Base-by-base conservation (phyloP, 2,329 filamentous ascomycete genomes). In the Escovopsis sp. region DNA sequence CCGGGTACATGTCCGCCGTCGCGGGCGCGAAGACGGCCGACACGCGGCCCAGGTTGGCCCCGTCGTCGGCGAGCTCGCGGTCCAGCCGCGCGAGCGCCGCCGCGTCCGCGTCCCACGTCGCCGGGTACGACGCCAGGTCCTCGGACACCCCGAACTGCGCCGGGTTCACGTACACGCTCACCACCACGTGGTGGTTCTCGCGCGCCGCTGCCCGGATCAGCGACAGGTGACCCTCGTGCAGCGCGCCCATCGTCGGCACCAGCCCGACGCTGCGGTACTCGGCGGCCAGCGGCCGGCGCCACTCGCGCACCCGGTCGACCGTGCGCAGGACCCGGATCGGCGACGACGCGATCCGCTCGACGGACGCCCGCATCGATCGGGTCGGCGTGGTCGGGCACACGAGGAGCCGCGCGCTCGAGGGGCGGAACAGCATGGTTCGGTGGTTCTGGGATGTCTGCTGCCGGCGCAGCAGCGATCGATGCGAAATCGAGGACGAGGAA, bases 161-260 rank as follows among this genome's bases (percentile, higher is more conserved):
- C 4, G 91, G 91, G 61, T 98, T 98, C 55, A 98, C 84, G 61
- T 89, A 98, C 52, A 96, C 81, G 57, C 82, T 87, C 43, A 98
- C 84, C 47, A 95, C 80, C 44, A 96, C 84, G 52, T 87, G 75
- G 50, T 84, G 82, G 64, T 87, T 91, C 54, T 94, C 85, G 39
- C 71, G 68, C 1, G 88, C 88, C 3, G 91, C 91, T 52, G 80
- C 75, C 45, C 85, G 82, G 54, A 94, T 82, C 19, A 98, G 73
- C 4, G 84, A 83, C 41, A 94, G 64, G 63, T 98, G 91, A 35
- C 91, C 91, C 43, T 79, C 75, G 62, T 98, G 91, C n/a, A 98
- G 73, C 40, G 91, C 91, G 48, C 91, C 91, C 91, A 98, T 96
- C 30, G 91, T 98, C 2, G 91, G 91, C 33, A 98, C 87, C 26